Evolutionary conservation across 345 rosid genomes (phyloP), one percentile per base, ranked within the genome.

Genomic region (Lepidium sativum): DNA sequence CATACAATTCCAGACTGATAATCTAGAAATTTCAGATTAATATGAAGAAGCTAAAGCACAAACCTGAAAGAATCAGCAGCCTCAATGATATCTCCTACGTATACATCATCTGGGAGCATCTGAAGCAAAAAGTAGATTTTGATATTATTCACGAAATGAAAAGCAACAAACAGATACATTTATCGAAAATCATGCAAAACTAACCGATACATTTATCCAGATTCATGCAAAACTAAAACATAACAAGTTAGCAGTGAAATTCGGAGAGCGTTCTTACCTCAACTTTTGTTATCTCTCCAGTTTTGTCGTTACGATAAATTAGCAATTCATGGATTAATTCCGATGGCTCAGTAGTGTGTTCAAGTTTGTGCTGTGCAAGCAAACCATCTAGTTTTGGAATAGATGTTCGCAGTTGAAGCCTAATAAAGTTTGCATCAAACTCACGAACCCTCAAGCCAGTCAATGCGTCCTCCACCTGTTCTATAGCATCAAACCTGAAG

Each of bases 91-190:
- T 89, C 89, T 8, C 77, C 84, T 52, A 89, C 82, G 63, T 79
- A 76, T 21, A 85, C 74, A 48, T 89, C 94, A 79, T 79, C 82
- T 8, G 98, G 98, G 75, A 92, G 80, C 11, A 92, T 92, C 97
- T 92, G 87, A 14, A 47, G 20, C 27, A 39, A 59, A 54, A 38
- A 35, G 38, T 54, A 18, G 13, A 38, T 8, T n/a, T 60, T 5
- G 1, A 40, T 37, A 17, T 42, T 58, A 58, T 50, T 65, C n/a
- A 65, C 6, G 5, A 6, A 21, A 39, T 17, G 71, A 27, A 35
- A 73, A 60, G 20, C 33, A 61, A 45, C 16, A 60, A 4, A 37
- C 21, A 14, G 0, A 32, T 60, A 59, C 37, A n/a, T n/a, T n/a
- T n/a, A n/a, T n/a, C n/a, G n/a, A n/a, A n/a, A n/a, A n/a, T n/a